phyloP scores from a whole-genome alignment of 2,329 filamentous ascomycete species.

The Trichophyton benhamiae region DNA sequence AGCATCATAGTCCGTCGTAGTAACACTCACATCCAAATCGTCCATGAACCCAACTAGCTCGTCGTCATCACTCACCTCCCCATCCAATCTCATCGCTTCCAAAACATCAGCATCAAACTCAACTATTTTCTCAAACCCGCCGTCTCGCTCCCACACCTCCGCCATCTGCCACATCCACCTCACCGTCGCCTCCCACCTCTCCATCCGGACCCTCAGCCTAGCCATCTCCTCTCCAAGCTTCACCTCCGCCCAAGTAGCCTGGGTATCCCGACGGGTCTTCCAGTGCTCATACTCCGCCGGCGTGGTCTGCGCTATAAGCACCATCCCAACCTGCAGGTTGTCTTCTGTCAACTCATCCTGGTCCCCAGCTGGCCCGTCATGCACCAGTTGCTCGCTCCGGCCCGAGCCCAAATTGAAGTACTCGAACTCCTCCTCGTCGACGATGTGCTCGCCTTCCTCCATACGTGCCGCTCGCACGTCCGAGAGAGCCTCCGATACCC shows the following conservation, averaged over 20 bases:
- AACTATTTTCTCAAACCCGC: not conserved
- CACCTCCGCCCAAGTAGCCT: not conserved
- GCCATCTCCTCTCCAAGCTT: not conserved
- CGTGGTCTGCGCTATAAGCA: not conserved
- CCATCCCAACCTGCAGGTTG: not conserved
- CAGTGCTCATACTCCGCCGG: not conserved
- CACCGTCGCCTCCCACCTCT: not conserved
- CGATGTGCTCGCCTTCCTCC: not conserved
- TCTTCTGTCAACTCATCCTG: not conserved
- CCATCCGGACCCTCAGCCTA: not conserved
- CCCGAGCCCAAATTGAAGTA: not conserved
- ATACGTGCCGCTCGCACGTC: not conserved
- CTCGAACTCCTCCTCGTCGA: not conserved
- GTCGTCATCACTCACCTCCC: not conserved
- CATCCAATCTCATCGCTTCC: not conserved
- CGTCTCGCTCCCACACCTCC: not conserved
- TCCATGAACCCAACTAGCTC: too few relatives aligned
- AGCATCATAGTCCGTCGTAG: too few relatives aligned
- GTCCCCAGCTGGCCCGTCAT: not conserved
- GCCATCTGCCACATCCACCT: not conserved
- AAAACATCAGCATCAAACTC: not conserved
- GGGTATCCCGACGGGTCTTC: not conserved
- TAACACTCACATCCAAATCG: too few relatives aligned
- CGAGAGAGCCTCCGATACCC: not conserved
- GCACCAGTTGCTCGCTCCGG: not conserved